phyloP scores from a whole-genome alignment of 345 rosid genomes.

The Mangifera indica region DNA sequence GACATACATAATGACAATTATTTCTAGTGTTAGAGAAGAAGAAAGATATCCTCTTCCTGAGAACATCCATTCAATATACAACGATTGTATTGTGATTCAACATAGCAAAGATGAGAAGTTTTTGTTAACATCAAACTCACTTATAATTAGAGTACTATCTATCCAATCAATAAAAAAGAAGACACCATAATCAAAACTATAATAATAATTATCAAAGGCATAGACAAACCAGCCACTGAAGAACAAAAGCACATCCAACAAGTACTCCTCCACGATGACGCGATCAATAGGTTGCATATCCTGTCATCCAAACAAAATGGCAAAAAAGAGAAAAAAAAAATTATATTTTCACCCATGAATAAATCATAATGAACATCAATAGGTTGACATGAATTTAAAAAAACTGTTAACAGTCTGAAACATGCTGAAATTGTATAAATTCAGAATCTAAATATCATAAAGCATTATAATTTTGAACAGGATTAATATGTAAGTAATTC shows the following conservation, averaged over 20 bases:
- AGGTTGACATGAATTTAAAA: neutral
- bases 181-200: constrained; percentile 5
- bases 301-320: constrained; percentile 39
- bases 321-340: constrained; percentile 17
- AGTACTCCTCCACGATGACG: constrained; percentile 85
- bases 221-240: constrained; percentile 92
- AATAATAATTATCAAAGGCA: neutral
- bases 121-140: constrained; percentile 6
- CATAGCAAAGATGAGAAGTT: neutral
- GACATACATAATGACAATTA: too few relatives aligned
- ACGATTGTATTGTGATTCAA: neutral
- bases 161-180: neutral
- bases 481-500: neutral
- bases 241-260: constrained; percentile 90
- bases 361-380: neutral
- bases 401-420: neutral
- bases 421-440: constrained; percentile 8
- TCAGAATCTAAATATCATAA: neutral
- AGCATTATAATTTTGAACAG: neutral
- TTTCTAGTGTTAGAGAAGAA: neutral
- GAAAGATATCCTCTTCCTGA: neutral
- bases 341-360: neutral
- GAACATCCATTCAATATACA: neutral
- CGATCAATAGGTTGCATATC: constrained; percentile 96
- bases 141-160: neutral